Percentiles rank a stretch among this genome's conserved stretches.
phyloP scores from a whole-genome alignment of 257 asterid genomes.

The Nicotiana attenuata region DNA sequence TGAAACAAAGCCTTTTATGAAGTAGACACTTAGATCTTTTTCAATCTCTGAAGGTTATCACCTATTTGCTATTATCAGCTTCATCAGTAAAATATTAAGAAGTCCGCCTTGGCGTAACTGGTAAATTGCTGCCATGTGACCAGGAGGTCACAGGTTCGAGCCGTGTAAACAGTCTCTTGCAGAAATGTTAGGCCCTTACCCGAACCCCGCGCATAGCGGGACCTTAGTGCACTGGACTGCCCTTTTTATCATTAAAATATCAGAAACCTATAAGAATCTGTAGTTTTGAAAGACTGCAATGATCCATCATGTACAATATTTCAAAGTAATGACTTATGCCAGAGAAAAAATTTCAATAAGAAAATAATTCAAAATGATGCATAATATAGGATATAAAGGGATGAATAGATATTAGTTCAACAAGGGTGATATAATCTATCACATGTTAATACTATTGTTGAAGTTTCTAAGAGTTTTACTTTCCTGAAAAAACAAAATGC shows the following conservation, averaged over 20 bases:
- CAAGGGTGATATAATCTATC: no score
- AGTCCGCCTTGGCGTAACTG: no score
- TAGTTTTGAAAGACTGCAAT: not conserved
- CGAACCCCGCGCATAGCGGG: no score
- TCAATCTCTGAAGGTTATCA: not conserved
- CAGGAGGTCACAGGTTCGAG: no score
- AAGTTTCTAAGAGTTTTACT: not conserved
- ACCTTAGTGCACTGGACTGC: no score
- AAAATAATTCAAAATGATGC: not conserved
- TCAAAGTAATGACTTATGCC: not conserved
- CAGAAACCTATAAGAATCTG: not conserved
- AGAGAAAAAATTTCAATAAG: not conserved
- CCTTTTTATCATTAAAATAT: not conserved
- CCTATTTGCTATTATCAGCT: not conserved
- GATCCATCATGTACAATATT: not conserved
- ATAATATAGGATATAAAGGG: not conserved
- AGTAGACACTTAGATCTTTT: not conserved
- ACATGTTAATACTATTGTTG: no score
- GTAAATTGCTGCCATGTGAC: no score
- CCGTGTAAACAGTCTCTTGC: no score
- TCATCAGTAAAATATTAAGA: not conserved
- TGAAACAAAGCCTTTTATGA: not conserved
- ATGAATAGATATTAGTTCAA: no score
- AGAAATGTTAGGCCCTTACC: no score
- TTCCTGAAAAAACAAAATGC: slow-evolving; percentile 9